Percentiles rank a stretch among this genome's conserved stretches.
Conservation (phyloP, 2,329 filamentous ascomycete species). For the Cladosporium sp. region DNA sequence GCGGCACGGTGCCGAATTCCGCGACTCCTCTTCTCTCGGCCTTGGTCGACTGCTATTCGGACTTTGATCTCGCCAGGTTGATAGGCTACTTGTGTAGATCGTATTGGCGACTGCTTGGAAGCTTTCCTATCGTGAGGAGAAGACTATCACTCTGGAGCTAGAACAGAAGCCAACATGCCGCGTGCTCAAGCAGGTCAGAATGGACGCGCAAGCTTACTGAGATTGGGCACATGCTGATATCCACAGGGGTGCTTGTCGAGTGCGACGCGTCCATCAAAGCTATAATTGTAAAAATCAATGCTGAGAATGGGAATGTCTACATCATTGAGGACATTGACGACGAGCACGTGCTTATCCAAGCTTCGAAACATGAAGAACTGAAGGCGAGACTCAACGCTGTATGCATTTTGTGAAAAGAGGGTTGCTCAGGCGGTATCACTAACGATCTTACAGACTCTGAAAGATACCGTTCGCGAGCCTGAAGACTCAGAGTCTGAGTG, state of each 20-base stretch:
- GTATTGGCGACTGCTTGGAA: not conserved
- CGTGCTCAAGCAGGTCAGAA: constrained; percentile 10
- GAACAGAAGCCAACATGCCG: not conserved
- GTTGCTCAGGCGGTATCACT: not conserved
- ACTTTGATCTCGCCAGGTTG: not conserved
- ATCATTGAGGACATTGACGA: constrained; percentile 80
- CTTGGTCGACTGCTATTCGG: not conserved
- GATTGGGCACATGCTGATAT: not conserved
- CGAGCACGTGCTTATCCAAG: constrained; percentile 69
- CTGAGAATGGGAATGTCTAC: constrained; percentile 60
- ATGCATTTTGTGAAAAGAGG: constrained; percentile 15
- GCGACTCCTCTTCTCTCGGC: not conserved
- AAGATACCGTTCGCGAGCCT: constrained; percentile 35
- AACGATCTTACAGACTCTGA: constrained; percentile 27
- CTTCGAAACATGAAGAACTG: constrained; percentile 64
- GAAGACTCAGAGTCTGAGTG: constrained; percentile 36
- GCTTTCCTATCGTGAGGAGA: not conserved
- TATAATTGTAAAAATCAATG: constrained; percentile 74
- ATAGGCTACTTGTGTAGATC: not conserved
- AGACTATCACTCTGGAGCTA: not conserved
- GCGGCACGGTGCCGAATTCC: not conserved
- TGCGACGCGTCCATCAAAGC: constrained; percentile 86
- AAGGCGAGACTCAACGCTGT: constrained; percentile 68
- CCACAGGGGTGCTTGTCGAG: constrained; percentile 66
- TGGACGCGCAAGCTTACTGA: not conserved